Evolutionary conservation across 2,329 filamentous ascomycete species (phyloP).

Genomic region (Venturia carpophila): DNA sequence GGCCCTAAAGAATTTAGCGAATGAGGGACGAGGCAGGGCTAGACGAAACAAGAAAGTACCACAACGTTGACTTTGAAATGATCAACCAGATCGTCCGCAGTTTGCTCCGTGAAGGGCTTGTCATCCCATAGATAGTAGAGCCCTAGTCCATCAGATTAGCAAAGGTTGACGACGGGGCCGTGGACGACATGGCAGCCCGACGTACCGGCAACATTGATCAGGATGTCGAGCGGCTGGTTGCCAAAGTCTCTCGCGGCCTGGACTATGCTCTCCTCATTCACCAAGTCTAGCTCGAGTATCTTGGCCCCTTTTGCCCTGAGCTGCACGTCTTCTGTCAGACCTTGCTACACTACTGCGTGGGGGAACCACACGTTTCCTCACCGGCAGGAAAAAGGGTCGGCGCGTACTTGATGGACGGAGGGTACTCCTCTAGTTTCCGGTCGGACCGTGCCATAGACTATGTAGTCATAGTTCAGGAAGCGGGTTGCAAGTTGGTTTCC

Average conservation of each 20-base stretch:
- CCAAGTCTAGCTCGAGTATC: slow-evolving; percentile 10
- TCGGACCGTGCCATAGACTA: slow-evolving; percentile 9
- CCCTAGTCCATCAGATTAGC: background rate
- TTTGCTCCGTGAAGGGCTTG: slow-evolving; percentile 20
- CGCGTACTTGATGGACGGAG: slow-evolving; percentile 8
- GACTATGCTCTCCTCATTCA: background rate
- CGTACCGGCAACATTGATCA: slow-evolving; percentile 8
- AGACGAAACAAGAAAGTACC: slow-evolving; percentile 19
- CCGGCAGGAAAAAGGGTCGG: background rate
- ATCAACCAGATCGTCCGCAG: slow-evolving; percentile 11
- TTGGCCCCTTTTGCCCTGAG: slow-evolving; percentile 9
- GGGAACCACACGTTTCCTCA: background rate
- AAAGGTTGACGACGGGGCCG: background rate
- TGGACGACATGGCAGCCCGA: background rate
- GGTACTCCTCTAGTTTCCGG: slow-evolving; percentile 6
- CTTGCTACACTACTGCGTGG: background rate
- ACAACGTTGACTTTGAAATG: slow-evolving; percentile 20
- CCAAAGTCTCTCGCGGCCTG: slow-evolving; percentile 11
- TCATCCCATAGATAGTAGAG: slow-evolving; percentile 19
- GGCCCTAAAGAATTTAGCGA: background rate
- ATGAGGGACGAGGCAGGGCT: no score
- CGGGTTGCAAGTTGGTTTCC: background rate
- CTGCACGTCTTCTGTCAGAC: background rate
- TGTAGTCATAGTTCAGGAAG: background rate
- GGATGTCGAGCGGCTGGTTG: slow-evolving; percentile 8